Evolutionary conservation across 208 protist genomes (phyloP), one percentile per base, ranked within the genome.

Genomic region (Perkinsela sp.): DNA sequence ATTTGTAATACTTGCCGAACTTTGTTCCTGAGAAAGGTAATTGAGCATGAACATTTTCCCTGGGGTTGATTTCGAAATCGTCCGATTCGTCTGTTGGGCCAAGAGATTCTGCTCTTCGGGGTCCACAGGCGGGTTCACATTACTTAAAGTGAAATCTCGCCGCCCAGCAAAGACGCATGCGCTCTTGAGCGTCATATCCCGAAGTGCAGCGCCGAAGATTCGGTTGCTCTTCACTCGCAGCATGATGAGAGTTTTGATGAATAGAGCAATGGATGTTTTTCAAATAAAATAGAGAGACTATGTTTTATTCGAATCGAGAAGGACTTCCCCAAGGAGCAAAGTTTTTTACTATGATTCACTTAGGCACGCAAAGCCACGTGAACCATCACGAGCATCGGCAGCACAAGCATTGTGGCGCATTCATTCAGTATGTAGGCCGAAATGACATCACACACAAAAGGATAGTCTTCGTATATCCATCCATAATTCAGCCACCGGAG

Each of bases 41-140:
- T 92, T 84, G 31, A 84, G 84, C 84, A 92, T 92, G 66, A 92
- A 92, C 77, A 92, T 73, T 74, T 92, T 82, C 32, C 86, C 86
- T 22, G 86, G 86, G 16, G 90, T 84, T 2, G 90, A 84, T 6
- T 71, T 78, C 6, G 84, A 90, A 30, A 92, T 80, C 65, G 82
- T 77, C 29, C 86, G 82, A 70, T 78, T 67, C 22, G 72, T 77
- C 74, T 92, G 83, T 0, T 40, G 13, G 28, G 74, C 30, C 2
- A 90, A 66, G 31, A 68, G 69, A 22, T 72, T 70, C 31, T 48
- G 68, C 71, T 85, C 86, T 67, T 83, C 81, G 0, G 67, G 22
- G 1, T n/a, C n/a, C n/a, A n/a, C n/a, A n/a, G n/a, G n/a, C n/a
- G n/a, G n/a, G n/a, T n/a, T n/a, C n/a, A n/a, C n/a, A n/a, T n/a